These are phyloP conservation scores for Penicillium occitanis DNA, from an alignment of 2,329 filamentous ascomycete species.

Conservation along the genomic window DNA sequence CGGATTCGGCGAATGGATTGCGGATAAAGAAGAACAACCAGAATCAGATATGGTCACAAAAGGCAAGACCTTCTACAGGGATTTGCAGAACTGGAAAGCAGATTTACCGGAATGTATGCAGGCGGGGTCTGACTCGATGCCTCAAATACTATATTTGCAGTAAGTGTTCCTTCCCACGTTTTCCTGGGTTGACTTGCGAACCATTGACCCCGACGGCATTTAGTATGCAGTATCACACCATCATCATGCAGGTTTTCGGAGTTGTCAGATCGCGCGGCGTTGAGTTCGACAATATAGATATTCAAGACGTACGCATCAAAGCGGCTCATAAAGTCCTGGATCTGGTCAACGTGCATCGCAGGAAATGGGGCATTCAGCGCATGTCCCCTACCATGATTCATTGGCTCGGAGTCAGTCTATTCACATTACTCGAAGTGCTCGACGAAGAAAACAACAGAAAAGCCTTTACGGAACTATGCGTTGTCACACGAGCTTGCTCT, in stretches of 20 bases:
- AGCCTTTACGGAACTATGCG: conserved; percentile 4
- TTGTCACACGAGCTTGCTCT: neutral
- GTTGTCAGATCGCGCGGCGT: neutral
- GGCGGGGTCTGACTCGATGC: neutral
- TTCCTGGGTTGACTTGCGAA: neutral
- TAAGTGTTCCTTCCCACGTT: neutral
- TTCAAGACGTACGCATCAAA: conserved; percentile 5
- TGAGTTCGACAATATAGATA: neutral
- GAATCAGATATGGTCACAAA: neutral
- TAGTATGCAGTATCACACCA: conserved; percentile 5
- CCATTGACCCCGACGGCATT: neutral
- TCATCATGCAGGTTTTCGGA: conserved; percentile 6
- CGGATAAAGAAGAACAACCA: neutral
- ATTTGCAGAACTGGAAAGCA: neutral
- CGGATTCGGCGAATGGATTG: conserved; percentile 4
- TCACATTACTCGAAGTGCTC: conserved; percentile 1
- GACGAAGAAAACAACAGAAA: neutral
- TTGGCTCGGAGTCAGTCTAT: conserved; percentile 1
- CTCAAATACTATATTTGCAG: conserved; percentile 10
- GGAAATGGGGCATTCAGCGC: conserved; percentile 10
- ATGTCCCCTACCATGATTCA: conserved; percentile 10
- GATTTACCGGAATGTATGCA: conserved; percentile 3
- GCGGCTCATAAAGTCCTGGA: neutral
- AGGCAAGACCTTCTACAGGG: neutral
- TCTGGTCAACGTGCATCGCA: conserved; percentile 1